Evolutionary conservation across 495 filamentous ascomycete species (phyloP).

Genomic region (Peziza echinospora): DNA sequence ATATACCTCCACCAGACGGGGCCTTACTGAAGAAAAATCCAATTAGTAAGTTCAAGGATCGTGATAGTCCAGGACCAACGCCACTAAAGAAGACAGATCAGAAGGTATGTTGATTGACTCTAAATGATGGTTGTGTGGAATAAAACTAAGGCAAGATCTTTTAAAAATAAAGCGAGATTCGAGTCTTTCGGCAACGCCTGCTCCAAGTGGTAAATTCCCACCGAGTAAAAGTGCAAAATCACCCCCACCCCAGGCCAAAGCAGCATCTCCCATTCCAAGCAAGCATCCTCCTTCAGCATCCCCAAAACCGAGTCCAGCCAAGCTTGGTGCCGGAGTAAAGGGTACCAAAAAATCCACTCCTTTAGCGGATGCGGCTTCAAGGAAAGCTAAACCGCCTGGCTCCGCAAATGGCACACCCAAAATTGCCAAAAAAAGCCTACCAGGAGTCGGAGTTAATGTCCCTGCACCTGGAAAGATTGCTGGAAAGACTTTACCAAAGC

Average conservation of each 20-base stretch:
- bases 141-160: neutral
- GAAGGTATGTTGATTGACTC: slow-evolving; percentile 8
- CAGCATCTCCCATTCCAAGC: neutral
- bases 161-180: slow-evolving; percentile 2
- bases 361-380: neutral
- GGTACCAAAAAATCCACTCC: neutral
- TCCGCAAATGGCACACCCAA: neutral
- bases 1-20: neutral
- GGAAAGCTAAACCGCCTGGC: neutral
- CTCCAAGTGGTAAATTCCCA: slow-evolving; percentile 1
- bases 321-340: neutral
- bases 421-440: neutral
- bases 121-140: neutral
- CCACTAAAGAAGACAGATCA: slow-evolving; percentile 1
- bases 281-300: neutral
- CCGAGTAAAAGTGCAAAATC: neutral
- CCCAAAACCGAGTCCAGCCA: neutral
- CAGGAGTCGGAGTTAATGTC: neutral
- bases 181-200: slow-evolving; percentile 6
- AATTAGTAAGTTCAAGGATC: slow-evolving; percentile 9
- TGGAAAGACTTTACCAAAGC: neutral
- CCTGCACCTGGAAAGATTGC: neutral
- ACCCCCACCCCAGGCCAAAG: neutral
- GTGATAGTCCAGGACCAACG: slow-evolving; percentile 9
- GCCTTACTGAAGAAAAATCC: slow-evolving; percentile 8